phyloP scores from a whole-genome alignment of 2,329 filamentous ascomycete species.

The Grosmannia huntii region DNA sequence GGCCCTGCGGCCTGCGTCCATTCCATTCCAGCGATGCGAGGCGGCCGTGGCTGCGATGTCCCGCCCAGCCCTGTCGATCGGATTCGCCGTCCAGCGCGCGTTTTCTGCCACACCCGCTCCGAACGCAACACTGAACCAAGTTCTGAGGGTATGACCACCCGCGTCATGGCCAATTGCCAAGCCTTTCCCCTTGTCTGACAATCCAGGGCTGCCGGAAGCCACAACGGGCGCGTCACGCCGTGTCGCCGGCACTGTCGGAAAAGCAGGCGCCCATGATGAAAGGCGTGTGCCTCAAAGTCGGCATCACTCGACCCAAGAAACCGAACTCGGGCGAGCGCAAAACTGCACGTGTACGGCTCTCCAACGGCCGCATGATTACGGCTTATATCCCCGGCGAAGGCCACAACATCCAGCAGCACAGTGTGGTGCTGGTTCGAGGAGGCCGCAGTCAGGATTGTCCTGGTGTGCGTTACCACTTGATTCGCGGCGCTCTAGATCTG shows the following conservation, averaged over 20 bases:
- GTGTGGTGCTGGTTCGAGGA: conserved; percentile 88
- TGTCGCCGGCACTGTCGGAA: conserved; percentile 69
- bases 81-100: conserved; percentile 13
- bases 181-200: not conserved
- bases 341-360: conserved; percentile 81
- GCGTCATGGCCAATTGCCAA: not conserved
- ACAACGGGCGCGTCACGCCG: conserved; percentile 71
- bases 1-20: conserved; percentile 18
- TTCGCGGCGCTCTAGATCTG: conserved; percentile 84
- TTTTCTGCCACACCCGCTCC: conserved; percentile 31
- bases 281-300: conserved; percentile 90
- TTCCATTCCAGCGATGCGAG: conserved; percentile 13
- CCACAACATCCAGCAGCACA: conserved; percentile 98
- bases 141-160: conserved; percentile 37
- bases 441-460: conserved; percentile 94
- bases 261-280: conserved; percentile 70
- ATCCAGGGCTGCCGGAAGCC: conserved; percentile 59
- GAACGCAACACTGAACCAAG: conserved; percentile 59
- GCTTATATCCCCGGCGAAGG: conserved; percentile 96
- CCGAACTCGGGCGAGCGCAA: conserved; percentile 97
- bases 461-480: conserved; percentile 90
- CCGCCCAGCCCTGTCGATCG: conserved; percentile 7
- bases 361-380: conserved; percentile 74
- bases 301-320: conserved; percentile 92
- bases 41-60: conserved; percentile 2